These are phyloP conservation scores for Fusarium sp. DNA, from an alignment of 2,329 filamentous ascomycete genomes.

Conservation along the genomic window DNA sequence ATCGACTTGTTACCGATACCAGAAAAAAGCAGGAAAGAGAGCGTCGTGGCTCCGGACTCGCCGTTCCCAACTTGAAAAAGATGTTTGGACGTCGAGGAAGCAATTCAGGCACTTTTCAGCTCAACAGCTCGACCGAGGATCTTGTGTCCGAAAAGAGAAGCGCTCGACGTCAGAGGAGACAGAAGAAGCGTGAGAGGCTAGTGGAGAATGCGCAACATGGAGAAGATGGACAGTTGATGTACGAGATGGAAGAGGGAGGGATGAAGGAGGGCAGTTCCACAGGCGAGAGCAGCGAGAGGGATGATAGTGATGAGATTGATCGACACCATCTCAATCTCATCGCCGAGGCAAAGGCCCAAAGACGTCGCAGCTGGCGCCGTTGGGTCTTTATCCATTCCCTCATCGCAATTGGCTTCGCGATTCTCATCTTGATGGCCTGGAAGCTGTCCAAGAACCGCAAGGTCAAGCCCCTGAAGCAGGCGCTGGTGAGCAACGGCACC, in stretches of 20 bases:
- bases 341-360: slow-evolving; percentile 59
- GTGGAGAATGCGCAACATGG: slow-evolving; percentile 67
- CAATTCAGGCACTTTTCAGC: slow-evolving; percentile 50
- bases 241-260: slow-evolving; percentile 88
- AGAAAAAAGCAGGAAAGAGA: slow-evolving; percentile 63
- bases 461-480: slow-evolving; percentile 41
- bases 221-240: slow-evolving; percentile 83
- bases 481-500: slow-evolving; percentile 80
- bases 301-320: slow-evolving; percentile 70
- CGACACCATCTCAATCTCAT: slow-evolving; percentile 63
- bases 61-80: slow-evolving; percentile 62
- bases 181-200: slow-evolving; percentile 65
- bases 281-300: slow-evolving; percentile 70
- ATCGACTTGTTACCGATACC: slow-evolving; percentile 67
- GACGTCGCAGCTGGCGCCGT: slow-evolving; percentile 64
- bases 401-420: slow-evolving; percentile 65
- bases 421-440: slow-evolving; percentile 68
- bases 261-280: slow-evolving; percentile 75
- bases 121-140: slow-evolving; percentile 61
- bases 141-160: slow-evolving; percentile 62
- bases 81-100: slow-evolving; percentile 55
- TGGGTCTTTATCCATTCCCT: slow-evolving; percentile 66
- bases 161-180: slow-evolving; percentile 61
- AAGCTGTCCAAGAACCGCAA: slow-evolving; percentile 65
- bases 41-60: slow-evolving; percentile 61